Evolutionary conservation across 1,284 basidiomycete species (phyloP).

Genomic region (Microbotryum saponariae): DNA sequence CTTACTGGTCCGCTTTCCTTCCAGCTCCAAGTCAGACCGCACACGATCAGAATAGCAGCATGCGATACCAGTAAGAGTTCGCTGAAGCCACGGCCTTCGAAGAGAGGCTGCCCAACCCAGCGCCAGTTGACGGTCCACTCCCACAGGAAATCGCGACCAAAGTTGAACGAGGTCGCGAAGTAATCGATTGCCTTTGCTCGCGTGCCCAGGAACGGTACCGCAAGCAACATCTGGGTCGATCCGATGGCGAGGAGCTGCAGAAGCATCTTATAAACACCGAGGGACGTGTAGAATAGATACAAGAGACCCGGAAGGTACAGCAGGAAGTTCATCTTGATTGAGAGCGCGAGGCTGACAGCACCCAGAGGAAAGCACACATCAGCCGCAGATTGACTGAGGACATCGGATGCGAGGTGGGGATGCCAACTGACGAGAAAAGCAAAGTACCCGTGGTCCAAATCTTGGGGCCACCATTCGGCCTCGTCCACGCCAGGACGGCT

Average conservation of each 20-base stretch:
- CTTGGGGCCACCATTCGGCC: background rate
- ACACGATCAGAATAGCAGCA: constrained; percentile 52
- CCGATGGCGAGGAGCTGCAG: constrained; percentile 1
- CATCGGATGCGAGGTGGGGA: background rate
- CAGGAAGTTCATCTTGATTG: constrained; percentile 92
- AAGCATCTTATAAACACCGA: constrained; percentile 45
- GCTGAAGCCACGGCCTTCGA: constrained; percentile 54
- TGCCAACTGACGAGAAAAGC: constrained; percentile 59
- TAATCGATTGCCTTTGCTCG: constrained; percentile 53
- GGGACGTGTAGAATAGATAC: constrained; percentile 70
- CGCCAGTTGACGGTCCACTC: constrained; percentile 99
- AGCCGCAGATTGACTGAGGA: constrained; percentile 4
- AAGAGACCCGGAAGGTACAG: constrained; percentile 85
- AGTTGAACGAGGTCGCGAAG: constrained; percentile 69
- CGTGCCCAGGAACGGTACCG: constrained; percentile 64
- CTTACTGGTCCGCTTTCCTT: constrained; percentile 53
- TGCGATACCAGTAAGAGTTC: constrained; percentile 61
- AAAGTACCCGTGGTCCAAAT: constrained; percentile 57
- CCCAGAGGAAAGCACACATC: background rate
- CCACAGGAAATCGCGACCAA: constrained; percentile 81
- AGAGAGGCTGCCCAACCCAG: constrained; percentile 66
- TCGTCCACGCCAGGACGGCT: constrained; percentile 35
- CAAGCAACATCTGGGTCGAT: constrained; percentile 55
- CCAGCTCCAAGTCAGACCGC: constrained; percentile 49
- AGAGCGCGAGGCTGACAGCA: constrained; percentile 64